phyloP scores from a whole-genome alignment of 2,329 filamentous ascomycete genomes.

The Rhynchosporium secalis region DNA sequence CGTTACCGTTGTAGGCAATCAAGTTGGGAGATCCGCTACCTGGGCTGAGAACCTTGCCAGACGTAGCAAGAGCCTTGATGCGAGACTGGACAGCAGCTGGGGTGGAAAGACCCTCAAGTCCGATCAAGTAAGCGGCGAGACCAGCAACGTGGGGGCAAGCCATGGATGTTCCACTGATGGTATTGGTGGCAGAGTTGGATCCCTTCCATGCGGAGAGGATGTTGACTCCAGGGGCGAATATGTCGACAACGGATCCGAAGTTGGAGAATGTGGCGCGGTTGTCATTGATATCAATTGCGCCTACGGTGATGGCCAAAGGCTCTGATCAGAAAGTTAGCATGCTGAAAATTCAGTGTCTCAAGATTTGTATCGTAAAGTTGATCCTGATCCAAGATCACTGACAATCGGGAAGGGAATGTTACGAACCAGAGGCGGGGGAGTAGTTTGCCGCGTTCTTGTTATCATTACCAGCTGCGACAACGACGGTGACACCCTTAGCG shows the following conservation, averaged over 20 bases:
- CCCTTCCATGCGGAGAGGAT: slow-evolving; percentile 51
- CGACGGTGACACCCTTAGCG: slow-evolving; percentile 49
- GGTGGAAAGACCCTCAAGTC: slow-evolving; percentile 46
- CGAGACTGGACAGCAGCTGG: slow-evolving; percentile 48
- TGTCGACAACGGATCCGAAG: slow-evolving; percentile 50
- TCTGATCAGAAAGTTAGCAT: slow-evolving; percentile 28
- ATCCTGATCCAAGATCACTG: no score
- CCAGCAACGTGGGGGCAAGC: slow-evolving; percentile 58
- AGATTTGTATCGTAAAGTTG: no score
- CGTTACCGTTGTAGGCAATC: slow-evolving; percentile 56
- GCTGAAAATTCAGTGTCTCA: no score
- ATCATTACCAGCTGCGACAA: slow-evolving; percentile 57
- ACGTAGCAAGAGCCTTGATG: slow-evolving; percentile 47
- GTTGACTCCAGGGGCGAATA: slow-evolving; percentile 52
- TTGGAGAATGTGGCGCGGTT: slow-evolving; percentile 50
- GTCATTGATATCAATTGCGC: slow-evolving; percentile 47
- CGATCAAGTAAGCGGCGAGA: slow-evolving; percentile 58
- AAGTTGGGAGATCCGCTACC: slow-evolving; percentile 49
- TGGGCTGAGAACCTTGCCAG: slow-evolving; percentile 45
- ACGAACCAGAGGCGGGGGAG: slow-evolving; percentile 47
- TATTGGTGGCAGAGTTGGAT: slow-evolving; percentile 47
- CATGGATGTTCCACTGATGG: slow-evolving; percentile 62
- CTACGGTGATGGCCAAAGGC: slow-evolving; percentile 53
- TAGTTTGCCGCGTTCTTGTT: slow-evolving; percentile 43
- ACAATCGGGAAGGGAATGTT: no score